These are phyloP conservation scores for Solanum habrochaites DNA, from an alignment of 257 asterid species.

Conservation along the genomic window DNA sequence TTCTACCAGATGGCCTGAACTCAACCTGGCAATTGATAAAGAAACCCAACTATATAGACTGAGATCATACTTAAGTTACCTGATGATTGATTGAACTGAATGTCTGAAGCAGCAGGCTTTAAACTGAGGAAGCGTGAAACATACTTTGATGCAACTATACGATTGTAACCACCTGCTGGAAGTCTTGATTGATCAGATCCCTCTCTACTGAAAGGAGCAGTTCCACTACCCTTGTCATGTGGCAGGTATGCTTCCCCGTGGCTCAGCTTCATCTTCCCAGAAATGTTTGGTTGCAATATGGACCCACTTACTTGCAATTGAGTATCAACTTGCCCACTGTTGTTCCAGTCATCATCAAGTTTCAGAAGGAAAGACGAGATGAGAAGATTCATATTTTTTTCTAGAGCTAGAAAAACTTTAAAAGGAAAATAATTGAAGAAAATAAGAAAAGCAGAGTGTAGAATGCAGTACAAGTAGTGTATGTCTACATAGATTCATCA, in stretches of 20 bases:
- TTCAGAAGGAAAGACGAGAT: conserved; percentile 3
- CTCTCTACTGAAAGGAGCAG: conserved; percentile 57
- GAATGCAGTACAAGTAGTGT: background rate
- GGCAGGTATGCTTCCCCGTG: conserved; percentile 97
- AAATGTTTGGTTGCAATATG: conserved; percentile 90
- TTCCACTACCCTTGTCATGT: conserved; percentile 93
- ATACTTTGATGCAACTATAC: conserved; percentile 81
- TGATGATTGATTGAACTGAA: conserved; percentile 49
- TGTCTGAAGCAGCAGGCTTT: conserved; percentile 63
- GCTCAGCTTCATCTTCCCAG: conserved; percentile 89
- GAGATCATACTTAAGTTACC: conserved; percentile 33
- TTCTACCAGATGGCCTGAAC: background rate
- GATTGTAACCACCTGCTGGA: conserved; percentile 66
- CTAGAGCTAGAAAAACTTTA: background rate
- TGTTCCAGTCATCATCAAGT: conserved; percentile 16
- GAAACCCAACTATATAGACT: background rate
- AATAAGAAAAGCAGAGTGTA: background rate
- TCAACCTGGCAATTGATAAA: background rate
- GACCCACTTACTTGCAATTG: conserved; percentile 91
- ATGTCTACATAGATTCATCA: background rate
- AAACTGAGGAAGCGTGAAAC: conserved; percentile 85
- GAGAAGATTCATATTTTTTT: background rate
- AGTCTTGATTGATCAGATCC: conserved; percentile 35
- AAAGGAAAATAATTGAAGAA: background rate
- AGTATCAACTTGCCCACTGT: conserved; percentile 96